phyloP scores from a whole-genome alignment of 1,284 basidiomycete species.

The Boletus sp. region DNA sequence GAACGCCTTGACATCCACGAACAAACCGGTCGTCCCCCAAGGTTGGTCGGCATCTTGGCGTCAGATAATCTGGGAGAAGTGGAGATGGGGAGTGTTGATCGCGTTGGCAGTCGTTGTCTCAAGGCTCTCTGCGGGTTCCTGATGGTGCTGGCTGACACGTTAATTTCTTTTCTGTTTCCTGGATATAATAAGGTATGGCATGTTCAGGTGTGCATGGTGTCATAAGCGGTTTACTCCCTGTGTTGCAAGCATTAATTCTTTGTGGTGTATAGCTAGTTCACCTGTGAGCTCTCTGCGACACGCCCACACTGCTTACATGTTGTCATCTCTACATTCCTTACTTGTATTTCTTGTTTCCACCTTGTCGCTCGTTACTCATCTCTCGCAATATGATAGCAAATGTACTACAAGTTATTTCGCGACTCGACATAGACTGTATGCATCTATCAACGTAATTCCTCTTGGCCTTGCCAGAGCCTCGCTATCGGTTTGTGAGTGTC shows the following conservation, averaged over 20 bases:
- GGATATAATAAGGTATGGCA: conserved; percentile 30
- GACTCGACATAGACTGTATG: conserved; percentile 16
- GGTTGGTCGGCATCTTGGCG: conserved; percentile 62
- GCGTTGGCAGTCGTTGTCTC: conserved; percentile 76
- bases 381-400: conserved; percentile 29
- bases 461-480: conserved; percentile 47
- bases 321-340: conserved; percentile 12
- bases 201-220: conserved; percentile 24
- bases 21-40: conserved; percentile 39
- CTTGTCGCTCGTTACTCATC: conserved; percentile 27
- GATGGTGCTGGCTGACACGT: conserved; percentile 15
- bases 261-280: conserved; percentile 12
- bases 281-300: conserved; percentile 11
- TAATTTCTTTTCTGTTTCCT: conserved; percentile 16
- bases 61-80: conserved; percentile 76
- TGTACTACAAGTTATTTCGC: conserved; percentile 30
- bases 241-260: conserved; percentile 19
- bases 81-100: conserved; percentile 80
- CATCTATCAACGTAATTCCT: not conserved
- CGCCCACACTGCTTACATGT: conserved; percentile 14
- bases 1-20: conserved; percentile 33
- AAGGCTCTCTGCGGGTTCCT: conserved; percentile 53
- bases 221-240: conserved; percentile 23
- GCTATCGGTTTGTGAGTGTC: conserved; percentile 43
- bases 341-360: conserved; percentile 17